Percentiles rank a stretch among this genome's conserved stretches.
These are phyloP conservation scores for Tylopilus vinaceipallidus DNA, from an alignment of 768 basidiomycete genomes.

Conservation along the genomic window DNA sequence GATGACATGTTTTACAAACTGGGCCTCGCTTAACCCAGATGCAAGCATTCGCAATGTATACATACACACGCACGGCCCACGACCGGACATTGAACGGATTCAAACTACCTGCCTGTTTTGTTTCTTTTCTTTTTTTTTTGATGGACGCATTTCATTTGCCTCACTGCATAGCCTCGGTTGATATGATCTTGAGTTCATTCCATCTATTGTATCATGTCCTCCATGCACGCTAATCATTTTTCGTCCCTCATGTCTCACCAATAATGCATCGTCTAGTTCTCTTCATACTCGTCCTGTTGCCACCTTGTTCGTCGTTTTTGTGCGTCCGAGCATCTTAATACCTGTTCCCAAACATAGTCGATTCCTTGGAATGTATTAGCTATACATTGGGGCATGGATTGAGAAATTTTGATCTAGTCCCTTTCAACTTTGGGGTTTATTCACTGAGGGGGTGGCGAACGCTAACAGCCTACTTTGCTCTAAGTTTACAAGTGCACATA, in stretches of 20 bases:
- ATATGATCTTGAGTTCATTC: slow-evolving; percentile 1
- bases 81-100: slow-evolving; percentile 12
- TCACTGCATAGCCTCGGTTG: slow-evolving; percentile 3
- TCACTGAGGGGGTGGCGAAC: no score
- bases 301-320: neutral
- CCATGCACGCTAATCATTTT: neutral
- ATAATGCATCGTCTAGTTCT: neutral
- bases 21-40: slow-evolving; percentile 43
- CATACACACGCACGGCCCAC: slow-evolving; percentile 1
- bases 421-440: no score
- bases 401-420: no score
- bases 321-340: slow-evolving; percentile 1
- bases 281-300: slow-evolving; percentile 7
- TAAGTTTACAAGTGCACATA: neutral
- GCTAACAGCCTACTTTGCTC: neutral
- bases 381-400: no score
- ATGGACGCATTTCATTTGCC: neutral
- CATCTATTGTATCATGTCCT: slow-evolving; percentile 12
- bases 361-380: slow-evolving; percentile 14
- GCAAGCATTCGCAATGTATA: slow-evolving; percentile 12
- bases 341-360: neutral
- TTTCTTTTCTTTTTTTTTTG: neutral
- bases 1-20: slow-evolving; percentile 81
- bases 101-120: slow-evolving; percentile 6
- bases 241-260: neutral